Base-by-base conservation (phyloP, 257 asterid genomes). In the Jacaranda mimosifolia region DNA sequence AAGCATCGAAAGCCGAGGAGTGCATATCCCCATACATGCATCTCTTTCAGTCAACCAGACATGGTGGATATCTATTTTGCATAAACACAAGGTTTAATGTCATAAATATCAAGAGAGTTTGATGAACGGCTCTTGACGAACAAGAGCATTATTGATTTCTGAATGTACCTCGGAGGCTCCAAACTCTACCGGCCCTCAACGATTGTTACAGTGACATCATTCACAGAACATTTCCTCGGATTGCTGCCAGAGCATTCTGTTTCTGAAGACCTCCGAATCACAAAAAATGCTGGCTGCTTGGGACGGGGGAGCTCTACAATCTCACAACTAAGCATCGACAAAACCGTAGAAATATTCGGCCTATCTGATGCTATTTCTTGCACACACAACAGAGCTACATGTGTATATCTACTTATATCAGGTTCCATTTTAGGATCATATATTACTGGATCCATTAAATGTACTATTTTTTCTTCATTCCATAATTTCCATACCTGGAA, bases 401-500 rank as follows among this genome's bases (percentile, higher is more conserved):
- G 74, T 43, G 71, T 80, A 67, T 70, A 74, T 51, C 90, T 83
- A 3, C 84, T 62, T 15, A 85, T 80, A 64, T 88, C 92, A 21
- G 9, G 36, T 64, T 81, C 83, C 72, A 77, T 39, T n/a, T 36
- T 60, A 19, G 6, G 40, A 59, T 74, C 79, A 40, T 48, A 63
- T 18, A 88, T 76, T 0, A 83, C 40, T 32, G 83, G 85, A 59
- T 87, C 96, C n/a, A 72, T 56, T 63, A 85, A 73, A 1, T 35
- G 9, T 7, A 21, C 7, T 39, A 64, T 74, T 4, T 58, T 77
- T 38, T 64, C 85, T 19, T 82, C 85, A 48, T 77, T 80, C 89
- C 89, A 82, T 53, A 85, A 13, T 46, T 80, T 74, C 89, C 89
- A 85, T 0, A 66, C 83, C 87, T 85, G 81, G 42, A 14, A 45